Evolutionary conservation across 2,329 filamentous ascomycete species (phyloP), one percentile per base, ranked within the genome.

Genomic region (Macroventuria anomochaeta): DNA sequence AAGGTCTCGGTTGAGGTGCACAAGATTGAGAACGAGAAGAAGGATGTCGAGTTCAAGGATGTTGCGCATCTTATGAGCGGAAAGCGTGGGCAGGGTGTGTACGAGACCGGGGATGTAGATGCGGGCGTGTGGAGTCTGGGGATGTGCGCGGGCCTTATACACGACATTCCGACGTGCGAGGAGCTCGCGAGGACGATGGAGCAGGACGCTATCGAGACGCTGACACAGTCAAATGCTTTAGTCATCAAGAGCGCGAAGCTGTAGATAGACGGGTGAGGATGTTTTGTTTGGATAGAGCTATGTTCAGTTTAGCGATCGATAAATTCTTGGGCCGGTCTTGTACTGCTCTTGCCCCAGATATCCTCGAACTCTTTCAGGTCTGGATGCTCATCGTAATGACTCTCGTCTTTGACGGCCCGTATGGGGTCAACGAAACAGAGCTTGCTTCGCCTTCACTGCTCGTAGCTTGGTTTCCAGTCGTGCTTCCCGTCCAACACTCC

Each of bases 61-160:
- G 63, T 70, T 12, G 67, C 65, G 5, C 65, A 68, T 52, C 34
- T 69, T 31, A 68, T 70, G 63, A 64, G 63, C 41, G 67, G 67
- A 13, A 61, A 66, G 55, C 57, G 65, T 18, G 67, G 67, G 1
- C 58, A 63, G 38, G 59, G 59, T 3, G 65, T 70, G 10, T 69
- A 66, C 41, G 62, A 62, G 46, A 67, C 59, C 10, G 65, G 65
- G 4, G 65, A 68, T 61, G 60, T 67, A 2, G 64, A 70, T 60
- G 61, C 61, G 11, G 64, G 65, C n/a, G 67, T 70, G 20, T 68
- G 67, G 64, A 63, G 89, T 96, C 32, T 97, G 93, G 93, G 97
- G 91, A 33, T 91, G 93, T 13, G 93, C 92, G 18, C 93, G 95
- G 75, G 93, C 96, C 63, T 81, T 21, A 81, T 81, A 50, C 76